Base-by-base conservation (phyloP, 2,329 filamentous ascomycete species). In the Fusarium globosum region DNA sequence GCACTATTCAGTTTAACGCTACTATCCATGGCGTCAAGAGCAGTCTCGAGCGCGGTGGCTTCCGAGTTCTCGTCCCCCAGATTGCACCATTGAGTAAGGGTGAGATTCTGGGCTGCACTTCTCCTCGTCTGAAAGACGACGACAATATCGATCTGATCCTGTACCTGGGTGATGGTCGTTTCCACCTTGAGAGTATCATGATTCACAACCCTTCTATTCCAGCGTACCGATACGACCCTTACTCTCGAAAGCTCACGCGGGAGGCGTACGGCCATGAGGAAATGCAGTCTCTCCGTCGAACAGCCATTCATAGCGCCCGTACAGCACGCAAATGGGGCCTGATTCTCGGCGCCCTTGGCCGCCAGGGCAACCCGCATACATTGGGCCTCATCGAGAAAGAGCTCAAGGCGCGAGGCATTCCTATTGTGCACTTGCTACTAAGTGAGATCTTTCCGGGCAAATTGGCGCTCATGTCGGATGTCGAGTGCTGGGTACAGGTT, bases 141-240 rank as follows among this genome's bases (percentile, higher is more conserved):
- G 88, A 89, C 52, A 84, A 83, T 46, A 89, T 95, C 28, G 94
- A 97, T 79, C 83, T 94, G 72, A 92, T 98, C 51, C 86, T 98
- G 4, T 98, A 98, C 81, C 90, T 98, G 20, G 95, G 95, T 52
- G 95, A 98, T 79, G 95, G 95, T 18, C 90, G 95, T 67, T 98
- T 98, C 85, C 96, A 99, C 81, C 92, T 99, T 48, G 96, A 99
- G 83, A 97, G 94, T 79, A 96, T 97, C 79, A 99, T 99, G 96
- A 99, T 99, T 75, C 96, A 98, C 80, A 99, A 99, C 83, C 96
- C 97, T 0, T 84, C 86, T 10, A 90, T 98, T 41, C 94, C 96
- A 2, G 96, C 97, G 4, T 99, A 98, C 83, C 90, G 96, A 72
- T 99, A 99, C 82, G 96, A 99, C 80, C 96, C 97, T 0, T 99